These are phyloP conservation scores for Tricharina praecox DNA, from an alignment of 495 filamentous ascomycete species.

Conservation along the genomic window DNA sequence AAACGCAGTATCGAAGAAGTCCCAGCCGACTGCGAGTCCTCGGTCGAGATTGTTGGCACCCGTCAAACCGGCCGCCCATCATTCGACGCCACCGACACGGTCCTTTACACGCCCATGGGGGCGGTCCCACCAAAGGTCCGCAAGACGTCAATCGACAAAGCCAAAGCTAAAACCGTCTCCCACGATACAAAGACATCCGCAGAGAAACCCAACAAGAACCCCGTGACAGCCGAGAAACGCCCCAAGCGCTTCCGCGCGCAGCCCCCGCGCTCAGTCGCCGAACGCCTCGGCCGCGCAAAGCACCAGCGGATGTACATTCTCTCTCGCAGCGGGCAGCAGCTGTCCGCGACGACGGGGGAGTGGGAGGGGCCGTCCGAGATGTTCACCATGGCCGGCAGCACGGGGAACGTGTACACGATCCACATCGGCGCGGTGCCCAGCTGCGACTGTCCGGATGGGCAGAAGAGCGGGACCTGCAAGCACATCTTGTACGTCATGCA, in stretches of 20 bases:
- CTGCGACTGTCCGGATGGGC: conserved; percentile 43
- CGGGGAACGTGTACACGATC: conserved; percentile 47
- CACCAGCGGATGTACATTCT: conserved; percentile 42
- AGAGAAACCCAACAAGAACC: not conserved
- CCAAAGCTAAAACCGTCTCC: no score
- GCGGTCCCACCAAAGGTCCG: no score
- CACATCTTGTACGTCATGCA: conserved; percentile 49
- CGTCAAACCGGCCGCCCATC: no score
- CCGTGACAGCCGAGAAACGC: conserved; percentile 11
- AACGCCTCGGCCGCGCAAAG: conserved; percentile 21
- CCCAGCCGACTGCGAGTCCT: no score
- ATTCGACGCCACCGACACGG: no score
- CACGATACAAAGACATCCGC: not conserved
- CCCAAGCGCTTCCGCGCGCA: conserved; percentile 19
- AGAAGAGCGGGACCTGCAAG: conserved; percentile 46
- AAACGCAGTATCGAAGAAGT: no score
- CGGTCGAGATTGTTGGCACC: no score
- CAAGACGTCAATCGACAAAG: no score
- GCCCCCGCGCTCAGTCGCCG: conserved; percentile 16
- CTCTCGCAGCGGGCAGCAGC: conserved; percentile 29
- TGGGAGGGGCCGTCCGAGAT: conserved; percentile 36
- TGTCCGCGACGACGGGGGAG: conserved; percentile 28
- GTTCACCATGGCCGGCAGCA: conserved; percentile 45
- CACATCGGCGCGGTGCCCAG: conserved; percentile 35
- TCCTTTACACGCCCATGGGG: no score